Evolutionary conservation across 441 rosid genomes (phyloP).

Genomic region (Populus tomentosa): DNA sequence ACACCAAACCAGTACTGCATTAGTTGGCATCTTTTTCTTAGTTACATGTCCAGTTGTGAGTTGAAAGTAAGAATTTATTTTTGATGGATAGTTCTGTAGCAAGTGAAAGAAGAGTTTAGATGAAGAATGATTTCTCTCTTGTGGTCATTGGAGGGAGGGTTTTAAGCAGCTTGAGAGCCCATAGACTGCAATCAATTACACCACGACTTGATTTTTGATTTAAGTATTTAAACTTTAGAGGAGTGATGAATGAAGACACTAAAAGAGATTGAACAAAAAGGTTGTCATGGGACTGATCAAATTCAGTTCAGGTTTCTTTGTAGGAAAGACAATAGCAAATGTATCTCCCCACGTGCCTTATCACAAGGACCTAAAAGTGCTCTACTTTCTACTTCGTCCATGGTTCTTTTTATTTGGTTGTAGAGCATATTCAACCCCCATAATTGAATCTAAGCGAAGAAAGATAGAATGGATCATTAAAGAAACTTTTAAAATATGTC

Average conservation of each 20-base stretch:
- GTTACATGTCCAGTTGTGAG: neutral
- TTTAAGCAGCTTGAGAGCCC: no score
- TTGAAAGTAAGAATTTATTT: neutral
- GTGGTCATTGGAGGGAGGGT: neutral
- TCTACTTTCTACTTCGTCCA: neutral
- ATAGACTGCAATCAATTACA: no score
- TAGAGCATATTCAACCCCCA: neutral
- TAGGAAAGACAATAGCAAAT: neutral
- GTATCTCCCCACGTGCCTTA: neutral
- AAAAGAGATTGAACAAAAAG: neutral
- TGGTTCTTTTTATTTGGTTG: neutral
- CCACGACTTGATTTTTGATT: no score
- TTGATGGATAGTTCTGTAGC: neutral
- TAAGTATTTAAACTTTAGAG: neutral
- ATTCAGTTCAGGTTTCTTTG: neutral
- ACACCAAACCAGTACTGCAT: neutral
- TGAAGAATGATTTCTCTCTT: neutral
- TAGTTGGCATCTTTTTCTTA: neutral
- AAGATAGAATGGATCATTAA: neutral
- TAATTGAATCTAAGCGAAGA: neutral
- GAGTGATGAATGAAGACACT: neutral
- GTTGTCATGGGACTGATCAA: neutral
- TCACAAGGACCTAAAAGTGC: neutral
- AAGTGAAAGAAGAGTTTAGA: neutral
- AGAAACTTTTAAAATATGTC: neutral